Evolutionary conservation across 306 rosid genomes (phyloP).

Genomic region (Quercus bicolor): DNA sequence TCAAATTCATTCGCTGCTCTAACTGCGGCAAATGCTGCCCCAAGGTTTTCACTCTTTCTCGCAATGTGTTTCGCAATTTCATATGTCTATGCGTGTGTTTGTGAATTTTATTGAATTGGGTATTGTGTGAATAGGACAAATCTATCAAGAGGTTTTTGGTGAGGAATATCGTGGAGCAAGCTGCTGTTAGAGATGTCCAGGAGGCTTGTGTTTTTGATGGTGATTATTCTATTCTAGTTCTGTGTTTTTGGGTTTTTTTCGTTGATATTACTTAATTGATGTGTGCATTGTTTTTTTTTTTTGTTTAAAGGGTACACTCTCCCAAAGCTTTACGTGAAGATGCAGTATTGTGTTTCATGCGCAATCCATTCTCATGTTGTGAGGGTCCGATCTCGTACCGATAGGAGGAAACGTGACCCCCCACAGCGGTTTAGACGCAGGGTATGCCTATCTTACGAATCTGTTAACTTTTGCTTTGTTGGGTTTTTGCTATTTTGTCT

Average conservation of each 20-base stretch:
- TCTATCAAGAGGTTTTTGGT: constrained; percentile 65
- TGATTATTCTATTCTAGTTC: background rate
- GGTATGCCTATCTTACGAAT: constrained; percentile 24
- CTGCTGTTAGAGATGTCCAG: constrained; percentile 95
- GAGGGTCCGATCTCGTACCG: constrained; percentile 79
- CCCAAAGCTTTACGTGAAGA: constrained; percentile 91
- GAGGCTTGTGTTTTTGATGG: constrained; percentile 93
- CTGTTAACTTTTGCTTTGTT: background rate
- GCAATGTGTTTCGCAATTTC: background rate
- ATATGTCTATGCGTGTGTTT: background rate
- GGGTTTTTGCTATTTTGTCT: background rate
- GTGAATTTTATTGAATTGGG: background rate
- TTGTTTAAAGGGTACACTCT: constrained; percentile 61
- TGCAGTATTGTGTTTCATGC: constrained; percentile 96
- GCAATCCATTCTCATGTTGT: constrained; percentile 98
- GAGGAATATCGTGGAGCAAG: constrained; percentile 97
- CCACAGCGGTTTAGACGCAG: constrained; percentile 89
- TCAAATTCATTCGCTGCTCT: constrained; percentile 80
- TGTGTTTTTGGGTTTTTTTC: too few relatives aligned
- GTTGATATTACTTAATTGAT: background rate
- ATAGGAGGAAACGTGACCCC: constrained; percentile 84
- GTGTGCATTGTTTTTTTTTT: background rate
- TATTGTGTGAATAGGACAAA: background rate
- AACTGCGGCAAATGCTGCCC: constrained; percentile 98
- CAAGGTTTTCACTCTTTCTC: constrained; percentile 35